Base-by-base conservation (phyloP, 2,329 filamentous ascomycete genomes). In the Teratosphaeria destructans region DNA sequence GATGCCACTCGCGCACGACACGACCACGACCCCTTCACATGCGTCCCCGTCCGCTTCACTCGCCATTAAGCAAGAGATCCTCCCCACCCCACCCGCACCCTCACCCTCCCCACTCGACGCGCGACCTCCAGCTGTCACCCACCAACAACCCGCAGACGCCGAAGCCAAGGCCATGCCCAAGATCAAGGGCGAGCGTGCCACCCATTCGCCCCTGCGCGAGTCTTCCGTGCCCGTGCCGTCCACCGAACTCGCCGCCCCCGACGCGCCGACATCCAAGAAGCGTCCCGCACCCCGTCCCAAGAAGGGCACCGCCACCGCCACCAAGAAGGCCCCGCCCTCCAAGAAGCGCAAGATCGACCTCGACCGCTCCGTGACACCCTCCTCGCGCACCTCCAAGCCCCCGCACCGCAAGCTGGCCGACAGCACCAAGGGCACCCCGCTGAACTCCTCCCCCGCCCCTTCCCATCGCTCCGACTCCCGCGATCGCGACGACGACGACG, bases 271-370 rank as follows among this genome's bases (percentile, higher is more conserved):
- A 0, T 70, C 75, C 5, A 77, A 75, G 61, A 79, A 80, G 65
- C 73, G 77, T 3, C 72, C 77, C 5, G 74, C 77, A n/a, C 75
- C 77, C 3, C 71, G 63, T 62, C 68, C 43, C 49, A 78, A 78
- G 68, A 80, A 80, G 61, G 78, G 73, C 52, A 78, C 74, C 3
- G 78, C 76, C 56, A 67, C 67, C 10, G 73, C 73, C 47, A 70
- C 73, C 3, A 77, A 77, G 65, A 79, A 65, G 63, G 68, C 67
- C 19, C 76, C 76, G 7, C 68, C 76, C 1, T 58, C 71, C 34
- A 79, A 79, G 67, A 78, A 76, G 64, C 74, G 77, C 62, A 78
- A 73, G 61, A 63, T 77, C 43, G 77, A 78, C 34, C 11, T 57
- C 19, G 66, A 65, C 57, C 61, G 68, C 35, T 77, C 75, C 12